phyloP scores from a whole-genome alignment of 2,329 filamentous ascomycete species.

The Monilinia vaccinii-corymbosi region DNA sequence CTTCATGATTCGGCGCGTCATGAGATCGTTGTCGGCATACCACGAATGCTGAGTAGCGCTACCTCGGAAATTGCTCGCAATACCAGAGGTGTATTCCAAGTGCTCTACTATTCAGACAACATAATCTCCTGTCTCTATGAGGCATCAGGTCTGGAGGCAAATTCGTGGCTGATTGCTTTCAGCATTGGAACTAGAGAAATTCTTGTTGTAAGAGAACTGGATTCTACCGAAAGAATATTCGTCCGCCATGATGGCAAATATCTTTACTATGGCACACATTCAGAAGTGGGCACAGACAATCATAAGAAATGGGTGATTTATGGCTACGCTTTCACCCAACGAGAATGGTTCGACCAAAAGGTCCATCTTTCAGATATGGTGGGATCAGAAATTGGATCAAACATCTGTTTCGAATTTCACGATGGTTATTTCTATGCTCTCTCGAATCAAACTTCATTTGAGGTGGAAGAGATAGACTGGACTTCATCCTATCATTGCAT shows the following conservation, averaged over 20 bases:
- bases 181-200: slow-evolving; percentile 34
- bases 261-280: slow-evolving; percentile 59
- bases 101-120: slow-evolving; percentile 48
- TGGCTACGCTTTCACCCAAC: slow-evolving; percentile 39
- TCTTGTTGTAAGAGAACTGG: slow-evolving; percentile 34
- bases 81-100: slow-evolving; percentile 39
- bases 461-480: slow-evolving; percentile 55
- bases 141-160: slow-evolving; percentile 31
- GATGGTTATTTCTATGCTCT: slow-evolving; percentile 58
- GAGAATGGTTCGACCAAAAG: slow-evolving; percentile 34
- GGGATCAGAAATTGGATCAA: slow-evolving; percentile 56
- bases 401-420: slow-evolving; percentile 64
- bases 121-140: slow-evolving; percentile 50
- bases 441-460: slow-evolving; percentile 54
- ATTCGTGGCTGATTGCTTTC: slow-evolving; percentile 46
- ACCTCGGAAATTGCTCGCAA: slow-evolving; percentile 31
- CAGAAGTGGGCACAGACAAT: slow-evolving; percentile 42
- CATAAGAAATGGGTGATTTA: slow-evolving; percentile 54
- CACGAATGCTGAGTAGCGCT: slow-evolving; percentile 32
- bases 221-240: slow-evolving; percentile 49
- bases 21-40: slow-evolving; percentile 50
- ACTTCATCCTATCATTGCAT: slow-evolving; percentile 61
- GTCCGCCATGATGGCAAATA: slow-evolving; percentile 53
- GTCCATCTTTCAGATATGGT: slow-evolving; percentile 49
- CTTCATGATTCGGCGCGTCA: slow-evolving; percentile 39